These are phyloP conservation scores for Tetrastigma voinierianum DNA, from an alignment of 164 flowering plant genomes.

Conservation along the genomic window DNA sequence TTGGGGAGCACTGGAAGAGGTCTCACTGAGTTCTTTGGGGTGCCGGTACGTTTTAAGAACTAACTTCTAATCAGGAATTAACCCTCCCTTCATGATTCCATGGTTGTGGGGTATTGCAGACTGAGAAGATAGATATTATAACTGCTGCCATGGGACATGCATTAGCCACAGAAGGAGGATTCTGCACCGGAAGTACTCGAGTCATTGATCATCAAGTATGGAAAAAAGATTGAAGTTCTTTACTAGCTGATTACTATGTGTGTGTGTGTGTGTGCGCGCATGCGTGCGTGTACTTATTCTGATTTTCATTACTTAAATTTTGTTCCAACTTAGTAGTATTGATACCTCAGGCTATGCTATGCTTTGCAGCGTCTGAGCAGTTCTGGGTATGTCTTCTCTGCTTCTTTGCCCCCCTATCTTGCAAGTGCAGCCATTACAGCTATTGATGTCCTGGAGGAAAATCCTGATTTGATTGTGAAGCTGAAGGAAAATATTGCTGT, in stretches of 20 bases:
- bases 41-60: constrained; percentile 53
- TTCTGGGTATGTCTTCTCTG: constrained; percentile 97
- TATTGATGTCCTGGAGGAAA: constrained; percentile 60
- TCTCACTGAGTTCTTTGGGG: constrained; percentile 70
- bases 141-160: constrained; percentile 98
- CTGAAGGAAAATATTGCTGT: constrained; percentile 57
- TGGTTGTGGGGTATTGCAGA: constrained; percentile 37
- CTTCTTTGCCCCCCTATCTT: constrained; percentile 96
- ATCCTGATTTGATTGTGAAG: constrained; percentile 46
- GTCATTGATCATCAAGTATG: constrained; percentile 94
- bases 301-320: not conserved
- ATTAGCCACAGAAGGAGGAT: constrained; percentile 92
- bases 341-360: not conserved
- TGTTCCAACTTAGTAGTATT: constrained; percentile 5
- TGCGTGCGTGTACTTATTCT: too few species aligned
- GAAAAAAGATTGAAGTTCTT: not conserved
- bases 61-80: constrained; percentile 10
- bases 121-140: constrained; percentile 88
- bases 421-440: constrained; percentile 85
- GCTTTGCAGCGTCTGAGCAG: constrained; percentile 82
- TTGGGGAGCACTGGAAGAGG: constrained; percentile 92
- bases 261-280: too few species aligned
- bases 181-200: constrained; percentile 92
- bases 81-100: constrained; percentile 3
- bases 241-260: not conserved